Evolutionary conservation across 2,329 filamentous ascomycete genomes (phyloP).

Genomic region (Nemania serpens): DNA sequence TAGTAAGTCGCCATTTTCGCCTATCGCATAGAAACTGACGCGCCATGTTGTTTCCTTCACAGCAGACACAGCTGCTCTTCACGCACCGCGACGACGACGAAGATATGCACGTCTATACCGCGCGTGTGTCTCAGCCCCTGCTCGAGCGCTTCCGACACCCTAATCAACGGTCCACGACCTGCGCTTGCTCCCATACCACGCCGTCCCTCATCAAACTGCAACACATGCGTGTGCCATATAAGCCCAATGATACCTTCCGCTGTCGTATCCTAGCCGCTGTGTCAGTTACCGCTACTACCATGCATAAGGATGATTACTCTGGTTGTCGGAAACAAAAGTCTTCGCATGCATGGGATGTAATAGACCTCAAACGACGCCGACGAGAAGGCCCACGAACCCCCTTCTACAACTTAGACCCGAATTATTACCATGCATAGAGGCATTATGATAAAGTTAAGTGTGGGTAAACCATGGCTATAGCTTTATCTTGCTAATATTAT

Average conservation of each 20-base stretch:
- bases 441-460: no score
- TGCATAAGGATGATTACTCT: not conserved
- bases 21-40: no score
- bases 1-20: no score
- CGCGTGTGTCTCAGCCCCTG: conserved; percentile 7
- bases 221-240: conserved; percentile 1
- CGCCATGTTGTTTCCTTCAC: no score
- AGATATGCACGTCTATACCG: conserved; percentile 11
- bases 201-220: not conserved
- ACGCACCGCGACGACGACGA: not conserved
- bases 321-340: not conserved
- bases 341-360: not conserved
- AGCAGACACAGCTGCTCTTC: conserved; percentile 9
- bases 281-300: not conserved
- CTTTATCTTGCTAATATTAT: no score
- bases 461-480: no score
- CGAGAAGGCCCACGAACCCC: not conserved
- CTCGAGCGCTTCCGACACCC: conserved; percentile 15
- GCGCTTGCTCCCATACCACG: no score
- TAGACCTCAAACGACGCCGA: not conserved
- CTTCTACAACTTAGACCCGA: no score
- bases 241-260: not conserved
- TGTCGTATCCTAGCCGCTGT: conserved; percentile 2
- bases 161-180: not conserved
- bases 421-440: no score